Evolutionary conservation across 805 yeast genomes (phyloP).

Genomic region (Candida endomychidarum): DNA sequence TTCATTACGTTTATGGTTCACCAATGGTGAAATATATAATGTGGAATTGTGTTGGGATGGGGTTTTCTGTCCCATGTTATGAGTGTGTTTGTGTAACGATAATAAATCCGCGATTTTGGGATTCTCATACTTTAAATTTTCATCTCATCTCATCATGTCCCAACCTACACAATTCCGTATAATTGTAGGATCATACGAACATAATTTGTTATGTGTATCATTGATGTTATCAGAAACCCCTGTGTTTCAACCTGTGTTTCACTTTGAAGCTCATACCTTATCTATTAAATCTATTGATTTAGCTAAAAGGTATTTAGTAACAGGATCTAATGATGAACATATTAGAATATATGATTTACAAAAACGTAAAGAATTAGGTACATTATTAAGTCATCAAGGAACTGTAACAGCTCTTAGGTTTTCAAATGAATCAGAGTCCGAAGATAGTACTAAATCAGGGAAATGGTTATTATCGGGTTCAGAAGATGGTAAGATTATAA

Average conservation of each 20-base stretch:
- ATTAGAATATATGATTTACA: constrained; percentile 92
- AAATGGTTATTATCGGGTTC: constrained; percentile 91
- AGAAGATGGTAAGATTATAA: constrained; percentile 83
- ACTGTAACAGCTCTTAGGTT: constrained; percentile 77
- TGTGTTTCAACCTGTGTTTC: constrained; percentile 89
- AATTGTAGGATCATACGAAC: constrained; percentile 94
- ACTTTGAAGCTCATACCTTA: constrained; percentile 90
- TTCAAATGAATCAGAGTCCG: constrained; percentile 46
- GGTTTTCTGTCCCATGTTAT: constrained; percentile 20
- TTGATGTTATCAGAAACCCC: constrained; percentile 47
- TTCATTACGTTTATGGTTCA: constrained; percentile 43
- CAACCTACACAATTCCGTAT: constrained; percentile 54
- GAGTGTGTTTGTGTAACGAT: not conserved
- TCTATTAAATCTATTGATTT: constrained; percentile 84
- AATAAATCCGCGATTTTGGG: no score
- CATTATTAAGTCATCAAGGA: constrained; percentile 85
- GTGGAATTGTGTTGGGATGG: constrained; percentile 71
- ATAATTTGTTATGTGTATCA: constrained; percentile 79
- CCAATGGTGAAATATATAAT: constrained; percentile 68
- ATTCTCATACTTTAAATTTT: constrained; percentile 1
- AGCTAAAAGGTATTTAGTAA: constrained; percentile 80
- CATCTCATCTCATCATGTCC: constrained; percentile 8
- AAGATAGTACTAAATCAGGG: constrained; percentile 45
- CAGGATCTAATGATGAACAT: constrained; percentile 95
- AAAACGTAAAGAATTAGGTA: constrained; percentile 90